Conservation (phyloP, 371 early-diverging fungal genomes). For the Encephalitozoon intestinalis region DNA sequence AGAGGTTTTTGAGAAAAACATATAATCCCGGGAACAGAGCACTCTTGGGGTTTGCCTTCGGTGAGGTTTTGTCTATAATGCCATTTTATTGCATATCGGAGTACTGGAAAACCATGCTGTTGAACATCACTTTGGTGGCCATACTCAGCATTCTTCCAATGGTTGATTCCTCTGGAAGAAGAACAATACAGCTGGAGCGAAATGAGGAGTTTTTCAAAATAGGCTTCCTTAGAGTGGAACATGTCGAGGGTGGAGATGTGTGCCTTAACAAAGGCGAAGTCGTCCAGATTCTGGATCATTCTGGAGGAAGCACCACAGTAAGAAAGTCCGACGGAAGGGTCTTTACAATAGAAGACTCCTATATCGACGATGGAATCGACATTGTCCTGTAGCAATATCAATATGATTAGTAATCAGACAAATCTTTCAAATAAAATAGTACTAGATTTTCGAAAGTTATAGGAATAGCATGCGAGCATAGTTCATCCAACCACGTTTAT, state of each 20-base stretch:
- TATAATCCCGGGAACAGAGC: neutral
- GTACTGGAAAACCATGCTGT: neutral
- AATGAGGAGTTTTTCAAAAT: conserved; percentile 27
- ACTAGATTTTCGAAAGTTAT: neutral
- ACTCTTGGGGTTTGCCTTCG: neutral
- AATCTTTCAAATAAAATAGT: neutral
- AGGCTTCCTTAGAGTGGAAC: neutral
- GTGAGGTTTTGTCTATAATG: neutral
- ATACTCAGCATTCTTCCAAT: neutral
- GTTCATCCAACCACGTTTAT: conserved; percentile 6
- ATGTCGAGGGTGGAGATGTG: neutral
- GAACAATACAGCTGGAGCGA: conserved; percentile 1
- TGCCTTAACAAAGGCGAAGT: conserved; percentile 12
- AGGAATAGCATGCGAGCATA: neutral
- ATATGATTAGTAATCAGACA: neutral
- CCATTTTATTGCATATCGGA: neutral
- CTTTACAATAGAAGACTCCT: neutral
- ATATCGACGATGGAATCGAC: conserved; percentile 23
- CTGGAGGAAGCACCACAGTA: neutral
- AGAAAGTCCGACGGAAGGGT: conserved; percentile 12
- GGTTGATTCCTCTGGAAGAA: neutral
- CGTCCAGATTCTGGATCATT: conserved; percentile 18
- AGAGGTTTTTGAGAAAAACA: conserved; percentile 13
- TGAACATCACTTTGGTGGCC: neutral
- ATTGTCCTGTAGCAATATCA: conserved; percentile 1